These are phyloP conservation scores for Pholiota microspora DNA, from an alignment of 768 basidiomycete species.

Conservation along the genomic window DNA sequence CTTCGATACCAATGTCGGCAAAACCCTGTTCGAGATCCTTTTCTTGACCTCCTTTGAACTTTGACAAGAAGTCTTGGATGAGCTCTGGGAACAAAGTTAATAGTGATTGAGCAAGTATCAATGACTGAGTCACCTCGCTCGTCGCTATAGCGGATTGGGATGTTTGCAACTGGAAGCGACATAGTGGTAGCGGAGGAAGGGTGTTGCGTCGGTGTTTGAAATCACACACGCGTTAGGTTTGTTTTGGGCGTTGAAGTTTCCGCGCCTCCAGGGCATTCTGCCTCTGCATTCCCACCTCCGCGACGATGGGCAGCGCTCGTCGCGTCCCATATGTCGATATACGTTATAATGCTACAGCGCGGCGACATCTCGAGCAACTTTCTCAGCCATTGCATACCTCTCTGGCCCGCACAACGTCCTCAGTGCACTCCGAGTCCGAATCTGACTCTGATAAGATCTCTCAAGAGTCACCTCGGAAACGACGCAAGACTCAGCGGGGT, in stretches of 20 bases:
- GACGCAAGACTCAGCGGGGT: neutral
- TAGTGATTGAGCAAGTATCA: constrained; percentile 1
- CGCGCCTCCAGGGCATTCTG: neutral
- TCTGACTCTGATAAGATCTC: too few species aligned
- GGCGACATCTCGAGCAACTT: neutral
- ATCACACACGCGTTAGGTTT: constrained; percentile 12
- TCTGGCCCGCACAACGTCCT: too few species aligned
- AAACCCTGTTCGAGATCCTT: constrained; percentile 68
- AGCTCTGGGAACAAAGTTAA: constrained; percentile 49
- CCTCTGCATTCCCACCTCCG: too few species aligned
- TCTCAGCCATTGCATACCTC: neutral
- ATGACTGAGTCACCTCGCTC: constrained; percentile 56
- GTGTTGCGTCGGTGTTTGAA: constrained; percentile 37
- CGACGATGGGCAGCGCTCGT: constrained; percentile 10
- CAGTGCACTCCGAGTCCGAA: too few species aligned
- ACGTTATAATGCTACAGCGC: constrained; percentile 1
- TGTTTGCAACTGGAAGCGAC: constrained; percentile 62
- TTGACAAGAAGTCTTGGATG: constrained; percentile 70
- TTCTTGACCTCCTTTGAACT: constrained; percentile 54
- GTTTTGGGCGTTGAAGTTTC: constrained; percentile 7
- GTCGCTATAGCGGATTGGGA: constrained; percentile 63
- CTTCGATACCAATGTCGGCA: constrained; percentile 68
- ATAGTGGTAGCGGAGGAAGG: constrained; percentile 41
- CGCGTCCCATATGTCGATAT: constrained; percentile 25
- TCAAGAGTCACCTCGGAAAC: neutral